Base-by-base conservation (phyloP, 1,284 basidiomycete species). In the Microbotryum intermedium region DNA sequence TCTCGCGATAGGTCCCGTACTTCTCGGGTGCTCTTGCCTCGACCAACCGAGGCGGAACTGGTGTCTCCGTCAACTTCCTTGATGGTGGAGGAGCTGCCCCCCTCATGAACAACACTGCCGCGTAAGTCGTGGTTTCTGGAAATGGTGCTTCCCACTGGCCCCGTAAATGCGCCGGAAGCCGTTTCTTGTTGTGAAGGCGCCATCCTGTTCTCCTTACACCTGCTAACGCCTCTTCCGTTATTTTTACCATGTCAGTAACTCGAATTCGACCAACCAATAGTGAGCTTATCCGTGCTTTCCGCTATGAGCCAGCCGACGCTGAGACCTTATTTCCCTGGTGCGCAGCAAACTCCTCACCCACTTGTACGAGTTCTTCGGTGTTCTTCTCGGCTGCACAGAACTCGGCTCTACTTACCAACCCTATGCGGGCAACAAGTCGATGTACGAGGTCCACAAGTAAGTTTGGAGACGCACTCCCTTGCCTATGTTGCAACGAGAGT, bases 1-100 rank as follows among this genome's bases (percentile, higher is more conserved):
- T 39, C 13, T 2, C 16, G 34, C 10, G 11, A 39, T 39, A 39
- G 26, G 45, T 48, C 13, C 54, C 46, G 16, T 56, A 56, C 54
- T 56, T 56, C 54, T 48, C 45, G 3, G 54, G 54, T 29, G 53
- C 47, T 21, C 46, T 66, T 47, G 46, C 45, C 20, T 53, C 60
- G 30, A 66, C 65, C 45, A 66, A 66, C 55, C 23, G 13, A 25
- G 49, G 57, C 44, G 64, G 60, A 43, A 26, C 51, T 21, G 52
- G 51, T 18, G 52, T 44, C n/a, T 20, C 46, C 13, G 29, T 66
- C 51, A 66, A 66, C 64, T 66, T 66, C 64, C 63, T 66, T 18
- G 65, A 66, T 49, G 65, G 65, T 44, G 64, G 64, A 45, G 65
- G 64, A 46, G 65, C 65, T 20, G 50, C 21, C 18, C 65, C 65